A percentile compares a stretch with the other conserved stretches of the same genome.
phyloP scores from a whole-genome alignment of 139 green algal genomes.

The Chlamydomonas schloesseri region DNA sequence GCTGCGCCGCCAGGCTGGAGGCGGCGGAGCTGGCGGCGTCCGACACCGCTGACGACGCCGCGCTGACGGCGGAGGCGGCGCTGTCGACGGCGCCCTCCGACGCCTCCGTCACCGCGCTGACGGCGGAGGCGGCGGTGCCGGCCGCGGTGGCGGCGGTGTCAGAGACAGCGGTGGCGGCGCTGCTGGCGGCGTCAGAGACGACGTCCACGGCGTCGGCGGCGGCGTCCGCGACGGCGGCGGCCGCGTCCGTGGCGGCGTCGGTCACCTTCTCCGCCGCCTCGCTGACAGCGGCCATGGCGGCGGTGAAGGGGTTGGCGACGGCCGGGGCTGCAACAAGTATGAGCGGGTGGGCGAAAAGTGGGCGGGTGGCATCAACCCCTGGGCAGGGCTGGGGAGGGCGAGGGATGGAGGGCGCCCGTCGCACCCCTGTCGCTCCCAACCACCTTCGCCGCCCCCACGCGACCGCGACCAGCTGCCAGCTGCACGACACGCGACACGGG shows the following conservation, averaged over 20 bases:
- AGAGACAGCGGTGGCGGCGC: neutral
- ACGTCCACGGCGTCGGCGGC: neutral
- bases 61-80: neutral
- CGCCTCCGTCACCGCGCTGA: neutral
- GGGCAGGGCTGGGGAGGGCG: neutral
- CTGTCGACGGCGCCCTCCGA: neutral
- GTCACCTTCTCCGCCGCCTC: neutral
- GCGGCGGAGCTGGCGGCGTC: neutral
- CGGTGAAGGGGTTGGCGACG: neutral
- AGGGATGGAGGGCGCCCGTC: too few relatives aligned
- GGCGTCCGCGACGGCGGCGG: neutral
- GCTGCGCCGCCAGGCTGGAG: constrained; percentile 23
- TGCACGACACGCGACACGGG: too few relatives aligned
- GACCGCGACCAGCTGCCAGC: too few relatives aligned
- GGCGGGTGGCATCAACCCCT: neutral
- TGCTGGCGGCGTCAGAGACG: neutral
- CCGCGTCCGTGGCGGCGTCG: neutral
- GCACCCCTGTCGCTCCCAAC: too few relatives aligned
- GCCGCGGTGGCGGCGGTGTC: neutral
- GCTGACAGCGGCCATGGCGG: neutral
- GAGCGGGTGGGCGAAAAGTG: neutral
- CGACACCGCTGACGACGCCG: neutral
- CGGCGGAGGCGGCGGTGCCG: neutral
- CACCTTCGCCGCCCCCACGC: too few relatives aligned
- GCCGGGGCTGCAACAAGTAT: neutral